Percentiles rank a stretch among this genome's conserved stretches.
phyloP scores from a whole-genome alignment of 257 asterid genomes.

The Gentiana straminea region DNA sequence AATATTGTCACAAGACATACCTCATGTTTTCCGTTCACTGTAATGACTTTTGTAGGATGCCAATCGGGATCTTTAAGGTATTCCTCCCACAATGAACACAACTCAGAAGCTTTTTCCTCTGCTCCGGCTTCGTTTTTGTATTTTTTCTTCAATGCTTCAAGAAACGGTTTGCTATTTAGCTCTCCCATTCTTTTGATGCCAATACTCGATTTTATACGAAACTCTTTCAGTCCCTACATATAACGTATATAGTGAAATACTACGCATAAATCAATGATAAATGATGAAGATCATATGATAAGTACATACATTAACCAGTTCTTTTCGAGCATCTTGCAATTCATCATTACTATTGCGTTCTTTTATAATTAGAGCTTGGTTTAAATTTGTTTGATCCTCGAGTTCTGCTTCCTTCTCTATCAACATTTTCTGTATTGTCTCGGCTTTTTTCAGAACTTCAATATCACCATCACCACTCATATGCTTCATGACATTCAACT shows the following conservation, averaged over 20 bases:
- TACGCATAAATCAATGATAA: too few relatives aligned
- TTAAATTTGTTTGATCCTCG: conserved; percentile 40
- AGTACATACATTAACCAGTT: conserved; percentile 62
- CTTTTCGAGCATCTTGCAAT: conserved; percentile 93
- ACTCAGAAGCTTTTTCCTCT: conserved; percentile 65
- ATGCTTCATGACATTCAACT: conserved; percentile 55
- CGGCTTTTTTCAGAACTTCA: conserved; percentile 53
- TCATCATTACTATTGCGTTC: conserved; percentile 77
- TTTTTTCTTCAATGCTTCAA: conserved; percentile 53
- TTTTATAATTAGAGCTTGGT: conserved; percentile 56
- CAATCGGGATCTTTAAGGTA: conserved; percentile 88
- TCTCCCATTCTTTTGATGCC: conserved; percentile 93
- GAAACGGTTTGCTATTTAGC: conserved; percentile 68
- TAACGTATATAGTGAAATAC: background rate
- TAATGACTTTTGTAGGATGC: conserved; percentile 76
- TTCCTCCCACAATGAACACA: conserved; percentile 88
- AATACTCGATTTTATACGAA: conserved; percentile 29
- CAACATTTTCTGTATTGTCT: conserved; percentile 36
- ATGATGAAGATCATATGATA: background rate
- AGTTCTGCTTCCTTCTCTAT: conserved; percentile 78
- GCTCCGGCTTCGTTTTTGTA: conserved; percentile 50
- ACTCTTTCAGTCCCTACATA: conserved; percentile 53
- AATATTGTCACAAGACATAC: conserved; percentile 20
- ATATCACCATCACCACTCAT: conserved; percentile 57
- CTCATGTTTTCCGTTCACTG: conserved; percentile 42